Conservation (phyloP, 2,329 filamentous ascomycete species). For the Alternaria incomplexa region DNA sequence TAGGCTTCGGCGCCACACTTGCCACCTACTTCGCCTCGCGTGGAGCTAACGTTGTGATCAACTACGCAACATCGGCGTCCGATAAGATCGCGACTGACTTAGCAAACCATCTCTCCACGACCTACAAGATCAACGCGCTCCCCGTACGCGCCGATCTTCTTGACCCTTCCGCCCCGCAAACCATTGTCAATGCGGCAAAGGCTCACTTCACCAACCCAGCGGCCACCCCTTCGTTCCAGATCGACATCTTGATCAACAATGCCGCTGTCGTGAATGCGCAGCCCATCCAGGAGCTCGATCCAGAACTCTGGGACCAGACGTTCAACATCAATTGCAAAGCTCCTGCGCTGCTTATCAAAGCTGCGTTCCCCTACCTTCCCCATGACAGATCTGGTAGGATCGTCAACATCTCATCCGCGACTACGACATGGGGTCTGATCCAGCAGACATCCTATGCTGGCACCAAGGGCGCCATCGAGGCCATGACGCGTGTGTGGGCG, state of each 20-base stretch:
- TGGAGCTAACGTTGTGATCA: slow-evolving; percentile 9
- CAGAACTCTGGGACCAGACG: slow-evolving; percentile 9
- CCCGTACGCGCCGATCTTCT: slow-evolving; percentile 10
- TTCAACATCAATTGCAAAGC: slow-evolving; percentile 13
- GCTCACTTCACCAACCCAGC: slow-evolving; percentile 1
- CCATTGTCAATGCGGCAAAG: slow-evolving; percentile 8
- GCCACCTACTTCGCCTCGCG: slow-evolving; percentile 9
- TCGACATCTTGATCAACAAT: slow-evolving; percentile 12
- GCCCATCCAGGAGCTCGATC: slow-evolving; percentile 9
- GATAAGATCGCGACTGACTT: slow-evolving; percentile 6
- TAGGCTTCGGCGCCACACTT: slow-evolving; percentile 12
- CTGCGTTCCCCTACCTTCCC: slow-evolving; percentile 6
- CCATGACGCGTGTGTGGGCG: slow-evolving; percentile 13
- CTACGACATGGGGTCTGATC: slow-evolving; percentile 11
- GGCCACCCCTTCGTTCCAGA: slow-evolving; percentile 5
- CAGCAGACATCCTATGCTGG: slow-evolving; percentile 12
- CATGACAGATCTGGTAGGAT: slow-evolving; percentile 8
- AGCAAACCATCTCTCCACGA: slow-evolving; percentile 9
- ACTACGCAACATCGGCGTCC: slow-evolving; percentile 7
- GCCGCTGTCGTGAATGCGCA: slow-evolving; percentile 9
- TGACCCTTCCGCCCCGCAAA: slow-evolving; percentile 7
- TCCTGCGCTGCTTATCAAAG: slow-evolving; percentile 10
- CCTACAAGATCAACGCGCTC: slow-evolving; percentile 9
- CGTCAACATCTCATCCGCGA: slow-evolving; percentile 12
- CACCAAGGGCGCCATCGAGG: slow-evolving; percentile 10